Percentiles rank a stretch among this genome's conserved stretches.
Evolutionary conservation across 2,329 filamentous ascomycete genomes (phyloP).

Genomic region (Aspergillus arachidicola): DNA sequence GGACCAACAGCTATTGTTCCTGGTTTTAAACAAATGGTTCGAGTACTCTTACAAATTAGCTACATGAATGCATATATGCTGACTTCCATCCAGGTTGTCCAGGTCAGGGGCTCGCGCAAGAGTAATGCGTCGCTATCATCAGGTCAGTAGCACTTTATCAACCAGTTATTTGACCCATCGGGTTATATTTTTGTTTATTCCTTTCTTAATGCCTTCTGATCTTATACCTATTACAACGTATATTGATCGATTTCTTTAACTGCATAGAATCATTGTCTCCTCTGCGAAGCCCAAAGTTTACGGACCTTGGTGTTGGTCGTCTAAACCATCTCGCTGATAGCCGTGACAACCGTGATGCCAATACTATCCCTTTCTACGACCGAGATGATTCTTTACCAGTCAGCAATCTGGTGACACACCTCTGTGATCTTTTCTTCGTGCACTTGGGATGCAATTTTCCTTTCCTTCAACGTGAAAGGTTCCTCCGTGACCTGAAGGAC

Average conservation of each 20-base stretch:
- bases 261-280: slow-evolving; percentile 39
- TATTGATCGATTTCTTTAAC: not conserved
- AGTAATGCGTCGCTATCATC: slow-evolving; percentile 44
- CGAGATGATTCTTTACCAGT: slow-evolving; percentile 69
- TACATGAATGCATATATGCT: slow-evolving; percentile 14
- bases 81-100: slow-evolving; percentile 57
- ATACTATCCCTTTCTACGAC: slow-evolving; percentile 72
- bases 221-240: not conserved
- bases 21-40: slow-evolving; percentile 89
- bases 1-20: slow-evolving; percentile 89
- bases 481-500: slow-evolving; percentile 74
- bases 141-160: slow-evolving; percentile 29
- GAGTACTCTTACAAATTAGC: slow-evolving; percentile 2
- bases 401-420: slow-evolving; percentile 72
- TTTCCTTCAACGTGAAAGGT: slow-evolving; percentile 73
- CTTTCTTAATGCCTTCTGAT: not conserved
- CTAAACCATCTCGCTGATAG: slow-evolving; percentile 25
- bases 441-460: slow-evolving; percentile 85
- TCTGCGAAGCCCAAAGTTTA: slow-evolving; percentile 35
- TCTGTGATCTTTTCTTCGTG: slow-evolving; percentile 78
- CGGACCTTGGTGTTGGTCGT: slow-evolving; percentile 23
- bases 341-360: slow-evolving; percentile 36
- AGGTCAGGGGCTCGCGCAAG: slow-evolving; percentile 59
- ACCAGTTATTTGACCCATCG: no score
- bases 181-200: not conserved